phyloP scores from a whole-genome alignment of 257 asterid genomes.

The Verbena officinalis region DNA sequence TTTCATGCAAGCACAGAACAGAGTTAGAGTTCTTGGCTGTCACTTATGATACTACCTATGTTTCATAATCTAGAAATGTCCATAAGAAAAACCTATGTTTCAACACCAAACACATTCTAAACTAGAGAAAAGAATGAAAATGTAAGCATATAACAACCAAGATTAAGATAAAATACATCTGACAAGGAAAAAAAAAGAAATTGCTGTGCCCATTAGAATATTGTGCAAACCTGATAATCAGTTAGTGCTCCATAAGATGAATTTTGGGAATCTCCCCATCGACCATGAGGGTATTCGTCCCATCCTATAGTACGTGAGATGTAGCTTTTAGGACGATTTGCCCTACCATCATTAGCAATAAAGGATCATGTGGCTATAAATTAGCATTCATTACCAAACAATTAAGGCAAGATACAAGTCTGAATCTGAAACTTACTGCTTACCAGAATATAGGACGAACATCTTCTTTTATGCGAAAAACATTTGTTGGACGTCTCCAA shows the following conservation, averaged over 20 bases:
- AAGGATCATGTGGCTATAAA: constrained; percentile 26
- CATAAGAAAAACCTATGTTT: too few species aligned
- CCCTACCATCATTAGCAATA: constrained; percentile 55
- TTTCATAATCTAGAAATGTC: too few species aligned
- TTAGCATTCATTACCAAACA: constrained; percentile 11
- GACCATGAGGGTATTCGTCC: constrained; percentile 94
- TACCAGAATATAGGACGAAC: constrained; percentile 99
- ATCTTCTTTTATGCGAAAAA: constrained; percentile 78
- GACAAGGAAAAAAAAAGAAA: too few species aligned
- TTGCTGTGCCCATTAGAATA: background rate
- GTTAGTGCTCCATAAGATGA: constrained; percentile 92
- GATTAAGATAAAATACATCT: too few species aligned
- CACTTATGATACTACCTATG: too few species aligned
- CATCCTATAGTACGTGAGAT: constrained; percentile 88
- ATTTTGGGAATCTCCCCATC: constrained; percentile 92
- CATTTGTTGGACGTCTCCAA: constrained; percentile 94
- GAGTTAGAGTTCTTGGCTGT: too few species aligned
- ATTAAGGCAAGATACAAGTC: constrained; percentile 16
- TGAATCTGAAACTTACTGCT: constrained; percentile 21
- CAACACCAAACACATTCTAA: too few species aligned
- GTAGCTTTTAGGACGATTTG: constrained; percentile 99
- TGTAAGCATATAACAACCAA: too few species aligned
- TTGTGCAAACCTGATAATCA: constrained; percentile 72
- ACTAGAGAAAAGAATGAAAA: too few species aligned
- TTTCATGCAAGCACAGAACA: too few species aligned